Evolutionary conservation across 441 rosid species (phyloP), one percentile per base, ranked within the genome.

Genomic region (Oxalis stricta): DNA sequence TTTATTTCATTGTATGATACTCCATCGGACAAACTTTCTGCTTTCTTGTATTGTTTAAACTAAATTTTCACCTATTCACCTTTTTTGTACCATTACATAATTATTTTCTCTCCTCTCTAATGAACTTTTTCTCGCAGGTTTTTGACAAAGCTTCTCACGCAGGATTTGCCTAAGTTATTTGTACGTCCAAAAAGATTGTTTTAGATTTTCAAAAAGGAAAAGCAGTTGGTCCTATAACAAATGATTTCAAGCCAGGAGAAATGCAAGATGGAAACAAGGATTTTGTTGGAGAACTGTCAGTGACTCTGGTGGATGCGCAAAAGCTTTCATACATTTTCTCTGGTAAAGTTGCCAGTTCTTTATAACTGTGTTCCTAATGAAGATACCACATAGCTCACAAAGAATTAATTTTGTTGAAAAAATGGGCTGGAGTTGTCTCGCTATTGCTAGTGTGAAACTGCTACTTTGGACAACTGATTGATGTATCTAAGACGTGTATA

Each of bases 141-240:
- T 71, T 75, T 89, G 78, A 85, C 62, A 41, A 85, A 89, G 58
- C 84, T 85, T 64, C 83, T 85, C 38, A 89, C 96, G 23, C 92
- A 65, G 69, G 96, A 89, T 71, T 59, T 85, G 76, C 98, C 98
- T 47, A 70, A 63, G 44, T 55, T 85, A 49, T 89, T 89, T 73
- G 96, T 85, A 44, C 92, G 94, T 23, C 98, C 98, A 47, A 85
- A 82, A 85, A 82, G 75, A 89, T 85, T 53, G 96, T 89, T 52
- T 68, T 89, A 72, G 98, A 89, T 75, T 89, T 85, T 55, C 84
- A 82, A 44, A 80, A 82, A 54, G 98, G 92, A 46, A 76, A 72
- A 65, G 88, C 96, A 36, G 98, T 89, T 59, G 96, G 94, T 15
- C 96, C 92, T 20, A 57, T 80, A 37, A 48, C 73, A 49, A 72